Percentiles rank a stretch among this genome's conserved stretches.
Conservation (phyloP, 345 rosid species). For the Eutrema yunnanense region DNA sequence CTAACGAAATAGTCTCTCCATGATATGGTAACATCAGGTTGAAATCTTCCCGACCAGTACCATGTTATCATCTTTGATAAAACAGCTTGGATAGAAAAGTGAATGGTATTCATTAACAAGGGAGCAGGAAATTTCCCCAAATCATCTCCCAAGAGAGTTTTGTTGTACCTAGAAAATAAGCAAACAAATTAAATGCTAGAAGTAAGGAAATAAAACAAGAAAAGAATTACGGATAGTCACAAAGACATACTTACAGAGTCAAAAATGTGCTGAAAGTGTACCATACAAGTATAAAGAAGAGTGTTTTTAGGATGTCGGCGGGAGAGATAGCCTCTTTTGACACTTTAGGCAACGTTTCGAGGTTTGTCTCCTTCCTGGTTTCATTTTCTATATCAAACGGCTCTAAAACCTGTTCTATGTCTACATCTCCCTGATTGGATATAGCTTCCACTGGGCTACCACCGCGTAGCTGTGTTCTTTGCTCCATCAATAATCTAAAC, state of each 20-base stretch:
- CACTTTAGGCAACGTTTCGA: slow-evolving; percentile 27
- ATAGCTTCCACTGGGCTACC: slow-evolving; percentile 20
- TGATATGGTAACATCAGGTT: slow-evolving; percentile 56
- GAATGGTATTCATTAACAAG: slow-evolving; percentile 87
- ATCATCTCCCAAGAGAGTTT: slow-evolving; percentile 92
- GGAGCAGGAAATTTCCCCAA: slow-evolving; percentile 98
- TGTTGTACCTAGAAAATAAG: slow-evolving; percentile 62
- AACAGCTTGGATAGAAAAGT: slow-evolving; percentile 90
- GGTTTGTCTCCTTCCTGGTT: slow-evolving; percentile 31
- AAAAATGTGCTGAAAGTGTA: slow-evolving; percentile 98
- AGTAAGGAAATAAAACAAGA: not conserved
- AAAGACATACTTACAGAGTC: slow-evolving; percentile 75
- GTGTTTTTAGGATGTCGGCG: slow-evolving; percentile 80
- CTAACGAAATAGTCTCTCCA: slow-evolving; percentile 78
- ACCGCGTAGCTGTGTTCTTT: slow-evolving; percentile 44
- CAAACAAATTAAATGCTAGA: not conserved
- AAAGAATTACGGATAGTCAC: not conserved
- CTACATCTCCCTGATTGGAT: slow-evolving; percentile 30
- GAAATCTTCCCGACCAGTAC: slow-evolving; percentile 80
- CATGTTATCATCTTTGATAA: slow-evolving; percentile 69
- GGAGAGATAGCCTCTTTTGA: slow-evolving; percentile 41
- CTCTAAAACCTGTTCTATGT: slow-evolving; percentile 36
- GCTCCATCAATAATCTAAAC: slow-evolving; percentile 30
- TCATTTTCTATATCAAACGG: slow-evolving; percentile 49
- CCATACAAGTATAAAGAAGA: slow-evolving; percentile 96